These are phyloP conservation scores for Pulveroboletus ravenelii DNA, from an alignment of 768 basidiomycete genomes.

Conservation along the genomic window DNA sequence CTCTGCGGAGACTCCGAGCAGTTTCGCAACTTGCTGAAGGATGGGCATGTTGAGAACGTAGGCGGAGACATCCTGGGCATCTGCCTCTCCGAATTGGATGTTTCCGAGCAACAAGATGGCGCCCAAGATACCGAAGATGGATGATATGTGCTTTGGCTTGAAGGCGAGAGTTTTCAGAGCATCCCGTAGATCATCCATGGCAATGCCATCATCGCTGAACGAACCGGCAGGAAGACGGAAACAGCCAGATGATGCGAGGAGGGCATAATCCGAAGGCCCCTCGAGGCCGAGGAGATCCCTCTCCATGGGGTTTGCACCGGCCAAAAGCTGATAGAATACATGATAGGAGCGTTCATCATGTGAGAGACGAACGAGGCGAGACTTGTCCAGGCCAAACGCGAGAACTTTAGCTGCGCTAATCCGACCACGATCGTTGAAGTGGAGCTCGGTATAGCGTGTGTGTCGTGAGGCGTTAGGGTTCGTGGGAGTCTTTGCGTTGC, in stretches of 20 bases:
- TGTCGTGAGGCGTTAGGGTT: slow-evolving; percentile 64
- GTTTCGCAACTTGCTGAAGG: slow-evolving; percentile 44
- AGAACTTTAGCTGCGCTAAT: slow-evolving; percentile 54
- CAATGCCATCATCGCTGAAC: slow-evolving; percentile 55
- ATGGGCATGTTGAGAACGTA: slow-evolving; percentile 42
- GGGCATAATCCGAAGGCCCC: slow-evolving; percentile 53
- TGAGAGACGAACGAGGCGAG: slow-evolving; percentile 45
- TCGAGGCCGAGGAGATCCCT: slow-evolving; percentile 51
- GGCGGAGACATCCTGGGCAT: slow-evolving; percentile 51
- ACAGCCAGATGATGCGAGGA: slow-evolving; percentile 55
- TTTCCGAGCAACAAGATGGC: slow-evolving; percentile 57
- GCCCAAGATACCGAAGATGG: slow-evolving; percentile 50
- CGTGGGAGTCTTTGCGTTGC: slow-evolving; percentile 58
- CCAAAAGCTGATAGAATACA: slow-evolving; percentile 61
- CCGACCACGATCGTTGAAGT: slow-evolving; percentile 54
- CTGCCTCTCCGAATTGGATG: slow-evolving; percentile 52
- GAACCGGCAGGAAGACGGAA: slow-evolving; percentile 62
- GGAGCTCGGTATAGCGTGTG: slow-evolving; percentile 55
- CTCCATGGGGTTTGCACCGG: slow-evolving; percentile 53
- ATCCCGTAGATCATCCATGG: slow-evolving; percentile 53
- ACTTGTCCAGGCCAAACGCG: slow-evolving; percentile 61
- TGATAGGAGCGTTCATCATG: slow-evolving; percentile 64
- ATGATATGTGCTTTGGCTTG: slow-evolving; percentile 53
- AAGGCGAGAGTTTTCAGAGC: slow-evolving; percentile 55
- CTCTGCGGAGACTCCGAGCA: slow-evolving; percentile 51